Conservation (phyloP, 139 green algal genomes). For the Picochlorum sp. region DNA sequence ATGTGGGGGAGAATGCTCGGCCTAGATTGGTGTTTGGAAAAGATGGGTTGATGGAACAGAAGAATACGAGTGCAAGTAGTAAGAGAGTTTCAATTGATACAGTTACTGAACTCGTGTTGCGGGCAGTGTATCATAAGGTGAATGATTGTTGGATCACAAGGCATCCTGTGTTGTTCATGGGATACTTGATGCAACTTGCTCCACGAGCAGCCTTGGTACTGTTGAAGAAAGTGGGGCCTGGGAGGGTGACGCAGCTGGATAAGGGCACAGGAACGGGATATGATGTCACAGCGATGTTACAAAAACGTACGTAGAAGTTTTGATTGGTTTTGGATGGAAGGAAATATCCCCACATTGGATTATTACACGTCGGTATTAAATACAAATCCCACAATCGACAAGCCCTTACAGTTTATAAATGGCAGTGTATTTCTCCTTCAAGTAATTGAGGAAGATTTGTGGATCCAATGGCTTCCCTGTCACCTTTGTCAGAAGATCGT, state of each 20-base stretch:
- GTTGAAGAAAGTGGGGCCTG: slow-evolving; percentile 61
- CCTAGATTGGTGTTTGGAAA: slow-evolving; percentile 50
- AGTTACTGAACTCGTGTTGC: slow-evolving; percentile 51
- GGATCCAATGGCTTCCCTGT: slow-evolving; percentile 68
- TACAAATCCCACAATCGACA: no score
- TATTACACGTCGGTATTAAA: no score
- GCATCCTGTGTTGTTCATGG: slow-evolving; percentile 67
- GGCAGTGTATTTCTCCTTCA: slow-evolving; percentile 69
- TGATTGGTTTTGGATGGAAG: neutral
- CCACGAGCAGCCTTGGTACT: slow-evolving; percentile 48
- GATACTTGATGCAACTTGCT: slow-evolving; percentile 38
- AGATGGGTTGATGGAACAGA: slow-evolving; percentile 32
- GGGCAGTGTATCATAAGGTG: slow-evolving; percentile 52
- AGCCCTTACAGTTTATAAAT: slow-evolving; percentile 54
- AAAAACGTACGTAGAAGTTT: neutral
- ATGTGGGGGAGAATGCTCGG: slow-evolving; percentile 11
- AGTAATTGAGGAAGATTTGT: slow-evolving; percentile 62
- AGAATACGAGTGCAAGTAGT: slow-evolving; percentile 14
- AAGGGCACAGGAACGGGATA: slow-evolving; percentile 50
- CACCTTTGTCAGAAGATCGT: slow-evolving; percentile 68
- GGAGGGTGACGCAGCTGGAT: slow-evolving; percentile 42
- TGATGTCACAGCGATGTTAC: slow-evolving; percentile 34
- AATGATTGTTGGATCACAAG: slow-evolving; percentile 69
- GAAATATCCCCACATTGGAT: no score
- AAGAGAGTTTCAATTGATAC: slow-evolving; percentile 25